These are phyloP conservation scores for Hypocreales sp. DNA, from an alignment of 2,329 filamentous ascomycete genomes.

Conservation along the genomic window DNA sequence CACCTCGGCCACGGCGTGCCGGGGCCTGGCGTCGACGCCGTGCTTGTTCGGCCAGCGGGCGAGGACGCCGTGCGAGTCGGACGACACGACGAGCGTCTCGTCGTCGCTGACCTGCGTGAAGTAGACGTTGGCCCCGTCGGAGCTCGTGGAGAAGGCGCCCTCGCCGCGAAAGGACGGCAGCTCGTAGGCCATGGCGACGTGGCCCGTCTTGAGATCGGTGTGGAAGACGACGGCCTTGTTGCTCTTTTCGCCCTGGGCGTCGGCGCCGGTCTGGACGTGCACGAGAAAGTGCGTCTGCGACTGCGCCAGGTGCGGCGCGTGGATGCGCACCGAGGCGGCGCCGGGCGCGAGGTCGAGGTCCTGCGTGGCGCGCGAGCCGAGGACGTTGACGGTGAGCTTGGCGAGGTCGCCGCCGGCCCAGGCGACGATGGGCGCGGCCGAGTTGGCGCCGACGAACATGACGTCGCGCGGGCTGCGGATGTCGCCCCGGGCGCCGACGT, in stretches of 20 bases:
- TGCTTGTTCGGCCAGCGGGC: constrained; percentile 53
- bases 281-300: constrained; percentile 73
- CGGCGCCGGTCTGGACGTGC: constrained; percentile 53
- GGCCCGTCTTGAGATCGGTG: constrained; percentile 53
- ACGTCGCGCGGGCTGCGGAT: constrained; percentile 48
- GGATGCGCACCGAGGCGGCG: constrained; percentile 43
- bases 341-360: constrained; percentile 34
- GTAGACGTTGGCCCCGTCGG: constrained; percentile 66
- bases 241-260: constrained; percentile 10
- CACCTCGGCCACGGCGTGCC: constrained; percentile 70
- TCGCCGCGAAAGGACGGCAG: constrained; percentile 54
- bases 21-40: constrained; percentile 24
- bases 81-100: constrained; percentile 61
- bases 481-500: constrained; percentile 59
- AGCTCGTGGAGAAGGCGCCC: constrained; percentile 68
- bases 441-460: constrained; percentile 62
- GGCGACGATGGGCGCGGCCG: constrained; percentile 56
- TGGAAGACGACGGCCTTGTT: constrained; percentile 82
- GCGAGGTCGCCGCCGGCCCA: constrained; percentile 52
- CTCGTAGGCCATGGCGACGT: constrained; percentile 63
- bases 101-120: constrained; percentile 70
- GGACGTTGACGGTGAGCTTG: constrained; percentile 55
- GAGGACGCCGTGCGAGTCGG: constrained; percentile 59
- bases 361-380: constrained; percentile 43
- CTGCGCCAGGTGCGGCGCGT: constrained; percentile 57